These are phyloP conservation scores for Coniella lustricola DNA, from an alignment of 2,329 filamentous ascomycete species.

Conservation along the genomic window DNA sequence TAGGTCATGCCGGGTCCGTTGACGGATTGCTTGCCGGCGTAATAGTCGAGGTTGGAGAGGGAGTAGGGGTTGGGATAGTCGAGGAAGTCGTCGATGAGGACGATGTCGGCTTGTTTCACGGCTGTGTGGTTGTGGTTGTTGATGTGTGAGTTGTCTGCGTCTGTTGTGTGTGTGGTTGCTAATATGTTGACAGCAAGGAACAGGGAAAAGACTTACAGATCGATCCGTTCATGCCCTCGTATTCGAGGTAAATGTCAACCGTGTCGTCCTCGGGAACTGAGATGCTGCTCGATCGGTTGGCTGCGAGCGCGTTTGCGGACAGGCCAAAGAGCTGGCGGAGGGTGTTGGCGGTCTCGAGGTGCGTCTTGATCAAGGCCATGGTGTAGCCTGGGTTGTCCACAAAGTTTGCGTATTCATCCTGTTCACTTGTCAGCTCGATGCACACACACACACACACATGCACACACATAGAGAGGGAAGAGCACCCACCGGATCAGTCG, in stretches of 20 bases:
- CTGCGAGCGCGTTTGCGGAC: slow-evolving; percentile 33
- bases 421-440: neutral
- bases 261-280: slow-evolving; percentile 2
- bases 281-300: slow-evolving; percentile 4
- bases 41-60: slow-evolving; percentile 12
- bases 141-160: too few relatives aligned
- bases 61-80: slow-evolving; percentile 11
- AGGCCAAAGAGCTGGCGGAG: slow-evolving; percentile 50
- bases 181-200: too few relatives aligned
- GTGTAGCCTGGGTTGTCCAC: slow-evolving; percentile 65
- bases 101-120: slow-evolving; percentile 15
- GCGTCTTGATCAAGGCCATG: slow-evolving; percentile 51
- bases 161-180: too few relatives aligned
- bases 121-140: neutral
- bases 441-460: neutral
- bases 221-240: slow-evolving; percentile 58
- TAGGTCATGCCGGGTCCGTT: slow-evolving; percentile 14
- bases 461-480: slow-evolving; percentile 1
- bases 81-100: slow-evolving; percentile 15
- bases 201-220: slow-evolving; percentile 19
- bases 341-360: slow-evolving; percentile 48
- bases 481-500: slow-evolving; percentile 58
- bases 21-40: slow-evolving; percentile 11
- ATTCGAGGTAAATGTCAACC: slow-evolving; percentile 54
- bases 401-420: slow-evolving; percentile 61